phyloP scores from a whole-genome alignment of 2,329 filamentous ascomycete species.

The Alternaria angustiovoidea region DNA sequence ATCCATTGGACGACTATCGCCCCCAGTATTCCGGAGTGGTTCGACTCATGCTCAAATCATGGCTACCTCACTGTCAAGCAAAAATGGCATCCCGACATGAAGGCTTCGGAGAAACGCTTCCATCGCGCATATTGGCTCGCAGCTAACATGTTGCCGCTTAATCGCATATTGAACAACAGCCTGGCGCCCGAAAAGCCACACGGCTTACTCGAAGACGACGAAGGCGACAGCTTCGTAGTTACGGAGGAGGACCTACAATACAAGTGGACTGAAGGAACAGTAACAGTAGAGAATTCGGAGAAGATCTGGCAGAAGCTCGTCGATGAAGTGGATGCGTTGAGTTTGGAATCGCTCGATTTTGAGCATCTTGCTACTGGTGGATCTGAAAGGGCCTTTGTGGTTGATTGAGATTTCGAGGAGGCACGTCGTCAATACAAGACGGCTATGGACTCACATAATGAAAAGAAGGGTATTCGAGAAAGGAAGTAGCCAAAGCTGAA shows the following conservation, averaged over 20 bases:
- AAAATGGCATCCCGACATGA: constrained; percentile 26
- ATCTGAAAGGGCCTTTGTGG: background rate
- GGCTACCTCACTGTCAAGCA: constrained; percentile 15
- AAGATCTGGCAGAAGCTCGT: constrained; percentile 13
- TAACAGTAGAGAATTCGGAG: background rate
- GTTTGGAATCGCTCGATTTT: background rate
- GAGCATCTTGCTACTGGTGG: constrained; percentile 12
- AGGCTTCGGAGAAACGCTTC: constrained; percentile 32
- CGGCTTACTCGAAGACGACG: constrained; percentile 12
- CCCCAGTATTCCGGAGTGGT: constrained; percentile 3
- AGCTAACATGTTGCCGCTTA: constrained; percentile 26
- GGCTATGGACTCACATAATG: background rate
- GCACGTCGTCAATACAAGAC: background rate
- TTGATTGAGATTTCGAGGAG: background rate
- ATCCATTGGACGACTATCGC: constrained; percentile 40
- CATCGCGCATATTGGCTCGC: constrained; percentile 43
- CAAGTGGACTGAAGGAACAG: constrained; percentile 9
- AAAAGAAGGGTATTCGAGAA: background rate
- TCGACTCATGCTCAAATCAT: background rate
- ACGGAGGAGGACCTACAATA: constrained; percentile 16
- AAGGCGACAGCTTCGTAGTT: constrained; percentile 9
- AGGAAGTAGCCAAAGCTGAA: background rate
- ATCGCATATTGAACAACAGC: constrained; percentile 23
- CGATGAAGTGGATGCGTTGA: background rate
- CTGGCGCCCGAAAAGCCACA: constrained; percentile 1